These are phyloP conservation scores for Pseudonectria foliicola DNA, from an alignment of 2,329 filamentous ascomycete species.

Conservation along the genomic window DNA sequence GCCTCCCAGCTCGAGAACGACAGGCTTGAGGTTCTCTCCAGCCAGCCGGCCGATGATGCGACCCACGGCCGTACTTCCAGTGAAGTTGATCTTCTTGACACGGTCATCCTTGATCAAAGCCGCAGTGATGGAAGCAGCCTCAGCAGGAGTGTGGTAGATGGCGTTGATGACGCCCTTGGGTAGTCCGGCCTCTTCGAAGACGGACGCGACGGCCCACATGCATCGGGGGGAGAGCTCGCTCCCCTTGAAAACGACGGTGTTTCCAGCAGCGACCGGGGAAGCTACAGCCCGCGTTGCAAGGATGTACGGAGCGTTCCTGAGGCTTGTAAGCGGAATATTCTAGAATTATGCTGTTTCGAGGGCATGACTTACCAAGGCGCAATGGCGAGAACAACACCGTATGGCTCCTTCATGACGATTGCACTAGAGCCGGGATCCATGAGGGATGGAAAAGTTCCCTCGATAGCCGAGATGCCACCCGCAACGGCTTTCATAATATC, in stretches of 20 bases:
- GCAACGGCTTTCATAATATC: constrained; percentile 38
- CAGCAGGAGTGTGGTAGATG: constrained; percentile 56
- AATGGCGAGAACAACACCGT: constrained; percentile 71
- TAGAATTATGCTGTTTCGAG: background rate
- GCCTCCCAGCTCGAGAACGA: constrained; percentile 74
- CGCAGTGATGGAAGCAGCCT: constrained; percentile 60
- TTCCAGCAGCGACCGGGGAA: constrained; percentile 68
- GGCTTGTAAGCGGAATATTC: background rate
- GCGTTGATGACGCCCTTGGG: constrained; percentile 69
- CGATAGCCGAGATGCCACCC: constrained; percentile 32
- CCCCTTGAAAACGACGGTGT: constrained; percentile 67
- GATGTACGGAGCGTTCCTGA: constrained; percentile 51
- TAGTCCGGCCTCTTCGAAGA: constrained; percentile 68
- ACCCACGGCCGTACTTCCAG: constrained; percentile 68
- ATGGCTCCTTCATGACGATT: constrained; percentile 67
- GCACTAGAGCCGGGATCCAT: constrained; percentile 35
- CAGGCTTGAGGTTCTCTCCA: constrained; percentile 69
- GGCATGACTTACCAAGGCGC: constrained; percentile 61
- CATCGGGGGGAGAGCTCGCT: constrained; percentile 60
- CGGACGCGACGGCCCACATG: constrained; percentile 53
- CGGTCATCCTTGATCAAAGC: constrained; percentile 59
- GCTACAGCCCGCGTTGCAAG: constrained; percentile 48
- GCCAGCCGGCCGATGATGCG: constrained; percentile 63
- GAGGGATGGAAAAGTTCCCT: constrained; percentile 30
- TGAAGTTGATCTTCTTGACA: constrained; percentile 81